Percentiles rank a stretch among this genome's conserved stretches.
phyloP scores from a whole-genome alignment of 306 rosid species.

The Fagus sylvatica region DNA sequence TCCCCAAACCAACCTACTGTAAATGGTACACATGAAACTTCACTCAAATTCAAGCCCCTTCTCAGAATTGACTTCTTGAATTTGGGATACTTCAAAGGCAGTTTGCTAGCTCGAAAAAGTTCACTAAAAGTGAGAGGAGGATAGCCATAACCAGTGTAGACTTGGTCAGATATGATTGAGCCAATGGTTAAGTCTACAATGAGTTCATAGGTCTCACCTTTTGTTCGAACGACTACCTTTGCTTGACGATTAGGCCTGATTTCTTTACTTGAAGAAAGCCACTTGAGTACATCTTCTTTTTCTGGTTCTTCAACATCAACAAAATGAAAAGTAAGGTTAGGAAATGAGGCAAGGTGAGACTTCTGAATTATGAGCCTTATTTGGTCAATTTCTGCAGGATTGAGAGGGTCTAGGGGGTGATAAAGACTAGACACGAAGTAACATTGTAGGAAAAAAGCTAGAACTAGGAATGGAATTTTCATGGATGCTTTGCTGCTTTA shows the following conservation, averaged over 20 bases:
- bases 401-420: slow-evolving; percentile 87
- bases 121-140: slow-evolving; percentile 72
- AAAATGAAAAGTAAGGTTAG: slow-evolving; percentile 67
- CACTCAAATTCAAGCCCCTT: slow-evolving; percentile 66
- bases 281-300: slow-evolving; percentile 58
- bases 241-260: slow-evolving; percentile 50
- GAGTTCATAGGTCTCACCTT: slow-evolving; percentile 60
- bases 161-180: slow-evolving; percentile 49
- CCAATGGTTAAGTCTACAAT: slow-evolving; percentile 52
- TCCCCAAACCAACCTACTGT: slow-evolving; percentile 87
- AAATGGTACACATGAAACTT: slow-evolving; percentile 79
- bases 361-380: slow-evolving; percentile 48
- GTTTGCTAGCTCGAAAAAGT: slow-evolving; percentile 61
- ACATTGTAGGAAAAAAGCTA: slow-evolving; percentile 36
- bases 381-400: slow-evolving; percentile 56
- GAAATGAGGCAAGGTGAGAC: slow-evolving; percentile 59
- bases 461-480: slow-evolving; percentile 38
- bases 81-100: slow-evolving; percentile 59
- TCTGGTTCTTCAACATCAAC: slow-evolving; percentile 79
- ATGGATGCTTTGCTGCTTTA: slow-evolving; percentile 33
- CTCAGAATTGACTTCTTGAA: slow-evolving; percentile 53
- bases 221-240: slow-evolving; percentile 63
- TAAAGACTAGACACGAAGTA: slow-evolving; percentile 21
- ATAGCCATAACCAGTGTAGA: slow-evolving; percentile 67
- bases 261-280: slow-evolving; percentile 50